A percentile compares a stretch with the other conserved stretches of the same genome.
Evolutionary conservation across 2,329 filamentous ascomycete genomes (phyloP).

Genomic region (Penicillium sp.): DNA sequence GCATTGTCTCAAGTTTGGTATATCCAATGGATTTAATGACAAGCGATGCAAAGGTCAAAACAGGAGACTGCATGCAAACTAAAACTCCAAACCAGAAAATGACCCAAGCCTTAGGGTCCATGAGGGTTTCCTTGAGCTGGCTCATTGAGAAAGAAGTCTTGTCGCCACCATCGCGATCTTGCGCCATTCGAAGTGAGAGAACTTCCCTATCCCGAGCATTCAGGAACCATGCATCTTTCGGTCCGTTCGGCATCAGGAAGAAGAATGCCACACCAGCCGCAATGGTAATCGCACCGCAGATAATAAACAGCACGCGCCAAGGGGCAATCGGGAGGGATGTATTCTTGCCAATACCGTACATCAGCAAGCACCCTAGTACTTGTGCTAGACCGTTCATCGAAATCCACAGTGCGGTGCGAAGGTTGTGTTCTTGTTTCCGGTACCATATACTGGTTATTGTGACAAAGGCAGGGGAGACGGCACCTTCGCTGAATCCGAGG

Average conservation of each 20-base stretch:
- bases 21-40: conserved; percentile 53
- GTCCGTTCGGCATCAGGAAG: conserved; percentile 43
- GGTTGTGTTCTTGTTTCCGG: conserved; percentile 36
- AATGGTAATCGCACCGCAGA: conserved; percentile 52
- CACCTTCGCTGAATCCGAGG: conserved; percentile 49
- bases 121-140: conserved; percentile 49
- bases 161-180: conserved; percentile 44
- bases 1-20: conserved; percentile 47
- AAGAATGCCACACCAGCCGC: conserved; percentile 49
- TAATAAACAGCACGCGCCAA: conserved; percentile 53
- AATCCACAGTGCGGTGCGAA: conserved; percentile 37
- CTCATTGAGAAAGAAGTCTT: conserved; percentile 46
- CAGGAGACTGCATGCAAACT: conserved; percentile 50
- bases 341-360: conserved; percentile 54
- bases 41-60: conserved; percentile 53
- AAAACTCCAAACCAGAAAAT: conserved; percentile 51
- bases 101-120: conserved; percentile 49
- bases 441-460: conserved; percentile 50
- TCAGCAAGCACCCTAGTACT: conserved; percentile 49
- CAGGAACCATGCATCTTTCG: conserved; percentile 54
- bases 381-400: conserved; percentile 51
- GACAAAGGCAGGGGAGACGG: conserved; percentile 49
- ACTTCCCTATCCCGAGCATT: conserved; percentile 46
- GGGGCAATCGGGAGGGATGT: conserved; percentile 42
- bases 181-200: conserved; percentile 39